Conservation (phyloP, 2,329 filamentous ascomycete species). For the Apiospora rasikravindrae region DNA sequence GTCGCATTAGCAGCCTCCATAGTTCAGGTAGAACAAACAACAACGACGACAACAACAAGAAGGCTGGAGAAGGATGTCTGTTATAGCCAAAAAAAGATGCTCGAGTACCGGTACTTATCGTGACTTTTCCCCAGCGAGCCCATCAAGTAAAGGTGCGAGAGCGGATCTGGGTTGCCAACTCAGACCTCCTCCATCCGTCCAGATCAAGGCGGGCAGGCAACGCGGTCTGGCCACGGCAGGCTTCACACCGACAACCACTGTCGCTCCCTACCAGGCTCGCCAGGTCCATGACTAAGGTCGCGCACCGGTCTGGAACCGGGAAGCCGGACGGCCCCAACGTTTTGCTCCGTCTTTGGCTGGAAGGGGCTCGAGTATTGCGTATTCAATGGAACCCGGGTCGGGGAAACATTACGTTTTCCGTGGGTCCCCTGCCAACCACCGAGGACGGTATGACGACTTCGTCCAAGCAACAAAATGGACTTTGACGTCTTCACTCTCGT, state of each 20-base stretch:
- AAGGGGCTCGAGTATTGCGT: neutral
- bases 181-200: neutral
- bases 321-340: neutral
- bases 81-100: neutral
- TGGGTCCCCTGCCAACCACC: conserved; percentile 2
- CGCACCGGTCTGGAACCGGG: neutral
- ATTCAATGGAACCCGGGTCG: conserved; percentile 5
- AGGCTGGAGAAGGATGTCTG: neutral
- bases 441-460: neutral
- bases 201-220: conserved; percentile 2
- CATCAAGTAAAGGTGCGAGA: neutral
- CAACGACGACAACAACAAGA: too few species aligned
- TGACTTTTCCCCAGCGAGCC: neutral
- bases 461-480: neutral
- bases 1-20: neutral
- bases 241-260: conserved; percentile 1
- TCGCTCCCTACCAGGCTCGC: neutral
- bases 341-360: neutral
- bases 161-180: conserved; percentile 12
- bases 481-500: neutral
- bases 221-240: neutral
- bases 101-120: conserved; percentile 10
- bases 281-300: neutral
- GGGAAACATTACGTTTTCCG: conserved; percentile 8
- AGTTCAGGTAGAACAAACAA: neutral